These are phyloP conservation scores for Phaffomyces opuntiae DNA, from an alignment of 805 yeast species.

Conservation along the genomic window DNA sequence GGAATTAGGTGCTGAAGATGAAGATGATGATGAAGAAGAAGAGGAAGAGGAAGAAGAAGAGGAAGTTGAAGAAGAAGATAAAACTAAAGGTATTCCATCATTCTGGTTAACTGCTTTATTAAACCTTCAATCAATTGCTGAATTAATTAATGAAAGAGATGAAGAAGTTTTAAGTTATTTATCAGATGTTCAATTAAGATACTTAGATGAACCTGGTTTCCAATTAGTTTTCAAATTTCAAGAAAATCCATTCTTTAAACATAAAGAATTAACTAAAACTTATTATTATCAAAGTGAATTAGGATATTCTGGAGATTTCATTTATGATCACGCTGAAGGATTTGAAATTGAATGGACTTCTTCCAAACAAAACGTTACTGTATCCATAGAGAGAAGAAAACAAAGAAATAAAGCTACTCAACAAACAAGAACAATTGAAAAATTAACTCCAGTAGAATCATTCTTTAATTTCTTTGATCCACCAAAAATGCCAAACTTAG, in stretches of 20 bases:
- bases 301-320: constrained; percentile 92
- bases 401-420: constrained; percentile 96
- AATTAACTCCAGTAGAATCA: constrained; percentile 88
- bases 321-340: constrained; percentile 96
- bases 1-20: constrained; percentile 40
- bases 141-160: constrained; percentile 85
- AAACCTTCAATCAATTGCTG: constrained; percentile 73
- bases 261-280: constrained; percentile 68
- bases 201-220: constrained; percentile 83
- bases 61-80: constrained; percentile 26
- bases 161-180: constrained; percentile 70
- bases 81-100: constrained; percentile 73
- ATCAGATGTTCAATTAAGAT: constrained; percentile 67
- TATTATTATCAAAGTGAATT: constrained; percentile 91
- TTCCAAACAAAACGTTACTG: constrained; percentile 76
- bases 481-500: constrained; percentile 55
- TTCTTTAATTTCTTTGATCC: constrained; percentile 96
- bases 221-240: constrained; percentile 75
- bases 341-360: constrained; percentile 76
- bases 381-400: constrained; percentile 85
- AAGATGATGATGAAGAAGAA: constrained; percentile 34
- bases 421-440: constrained; percentile 93
- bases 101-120: constrained; percentile 97
- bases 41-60: constrained; percentile 38
- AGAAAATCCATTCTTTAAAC: constrained; percentile 70